Percentiles rank a stretch among this genome's conserved stretches.
These are phyloP conservation scores for Aspergillus bombycis DNA, from an alignment of 2,329 filamentous ascomycete genomes.

Conservation along the genomic window DNA sequence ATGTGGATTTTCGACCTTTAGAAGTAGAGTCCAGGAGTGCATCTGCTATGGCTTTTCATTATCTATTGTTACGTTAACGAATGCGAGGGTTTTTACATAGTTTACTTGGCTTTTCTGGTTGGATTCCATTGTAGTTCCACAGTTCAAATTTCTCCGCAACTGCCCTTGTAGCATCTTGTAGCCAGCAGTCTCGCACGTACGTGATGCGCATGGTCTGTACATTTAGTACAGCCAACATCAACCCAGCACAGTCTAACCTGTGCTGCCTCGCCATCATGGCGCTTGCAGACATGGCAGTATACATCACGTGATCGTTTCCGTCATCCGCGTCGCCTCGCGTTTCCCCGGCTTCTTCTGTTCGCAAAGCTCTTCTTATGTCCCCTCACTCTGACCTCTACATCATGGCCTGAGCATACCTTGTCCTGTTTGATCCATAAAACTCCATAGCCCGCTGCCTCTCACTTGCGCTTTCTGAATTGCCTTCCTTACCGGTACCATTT, in stretches of 20 bases:
- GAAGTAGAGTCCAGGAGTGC: slow-evolving; percentile 36
- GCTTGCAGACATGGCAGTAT: not conserved
- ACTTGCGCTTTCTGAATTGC: not conserved
- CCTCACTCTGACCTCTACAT: not conserved
- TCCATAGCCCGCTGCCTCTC: not conserved
- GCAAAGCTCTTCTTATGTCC: slow-evolving; percentile 13
- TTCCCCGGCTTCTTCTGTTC: slow-evolving; percentile 21
- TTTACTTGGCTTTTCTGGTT: slow-evolving; percentile 28
- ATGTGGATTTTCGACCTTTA: slow-evolving; percentile 35
- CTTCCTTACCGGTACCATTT: not conserved
- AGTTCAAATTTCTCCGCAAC: slow-evolving; percentile 8
- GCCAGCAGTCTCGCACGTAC: not conserved
- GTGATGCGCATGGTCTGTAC: not conserved
- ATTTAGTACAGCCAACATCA: not conserved
- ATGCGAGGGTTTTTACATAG: slow-evolving; percentile 31
- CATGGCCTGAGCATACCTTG: not conserved
- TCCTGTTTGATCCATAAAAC: not conserved
- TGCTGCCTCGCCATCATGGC: not conserved
- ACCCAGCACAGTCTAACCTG: not conserved
- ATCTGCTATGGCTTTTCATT: slow-evolving; percentile 32
- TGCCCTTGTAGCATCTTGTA: not conserved
- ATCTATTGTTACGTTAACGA: slow-evolving; percentile 34
- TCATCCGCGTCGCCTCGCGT: slow-evolving; percentile 27
- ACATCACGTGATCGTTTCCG: slow-evolving; percentile 18
- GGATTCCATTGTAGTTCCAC: slow-evolving; percentile 28